These are phyloP conservation scores for Arctium minus DNA, from an alignment of 129 eudicot species.

Conservation along the genomic window DNA sequence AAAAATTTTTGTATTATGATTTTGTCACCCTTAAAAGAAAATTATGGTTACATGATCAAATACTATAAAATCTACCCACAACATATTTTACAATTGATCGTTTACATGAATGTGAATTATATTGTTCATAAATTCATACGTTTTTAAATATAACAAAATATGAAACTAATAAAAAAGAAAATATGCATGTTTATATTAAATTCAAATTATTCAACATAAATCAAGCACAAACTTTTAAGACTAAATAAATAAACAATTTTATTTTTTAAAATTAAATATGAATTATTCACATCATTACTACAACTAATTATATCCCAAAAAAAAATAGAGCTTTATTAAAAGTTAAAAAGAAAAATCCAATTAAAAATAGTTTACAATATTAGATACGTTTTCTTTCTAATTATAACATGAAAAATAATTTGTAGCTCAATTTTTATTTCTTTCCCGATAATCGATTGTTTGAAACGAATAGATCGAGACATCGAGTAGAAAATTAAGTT, in stretches of 20 bases:
- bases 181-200: not conserved
- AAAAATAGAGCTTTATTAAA: not conserved
- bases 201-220: not conserved
- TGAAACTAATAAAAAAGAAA: not conserved
- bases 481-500: too few species aligned
- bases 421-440: too few species aligned
- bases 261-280: not conserved
- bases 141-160: not conserved
- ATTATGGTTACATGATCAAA: too few species aligned
- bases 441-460: too few species aligned
- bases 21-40: not conserved
- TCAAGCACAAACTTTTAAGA: not conserved
- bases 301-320: not conserved
- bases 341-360: too few species aligned
- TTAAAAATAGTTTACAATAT: too few species aligned
- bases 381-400: too few species aligned
- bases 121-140: not conserved
- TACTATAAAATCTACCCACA: not conserved
- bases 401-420: not conserved
- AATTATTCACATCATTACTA: not conserved
- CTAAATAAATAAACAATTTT: not conserved
- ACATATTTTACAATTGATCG: not conserved
- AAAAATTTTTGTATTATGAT: not conserved
- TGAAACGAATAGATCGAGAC: too few species aligned
- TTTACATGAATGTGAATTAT: not conserved